Evolutionary conservation across 2,329 filamentous ascomycete species (phyloP), one percentile per base, ranked within the genome.

Genomic region (Aspergillus costaricaensis): DNA sequence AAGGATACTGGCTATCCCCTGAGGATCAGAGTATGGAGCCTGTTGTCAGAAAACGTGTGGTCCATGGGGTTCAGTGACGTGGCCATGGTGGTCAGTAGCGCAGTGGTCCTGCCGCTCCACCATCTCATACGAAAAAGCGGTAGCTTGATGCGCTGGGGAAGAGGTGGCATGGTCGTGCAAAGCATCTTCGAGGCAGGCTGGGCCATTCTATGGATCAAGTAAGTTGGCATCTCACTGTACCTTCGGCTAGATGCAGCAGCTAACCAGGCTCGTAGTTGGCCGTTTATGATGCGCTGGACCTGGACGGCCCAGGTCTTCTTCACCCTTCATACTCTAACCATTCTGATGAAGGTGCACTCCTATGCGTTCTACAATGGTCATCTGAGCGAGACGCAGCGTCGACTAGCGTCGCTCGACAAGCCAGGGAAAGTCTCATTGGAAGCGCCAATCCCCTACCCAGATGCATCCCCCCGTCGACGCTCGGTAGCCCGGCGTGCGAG

Each of bases 341-440:
- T 99, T 19, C 87, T 97, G 54, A 99, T 99, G 95, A 99, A 99
- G 82, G 95, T 98, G 87, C 95, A 99, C 76, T 97, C 93, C 5
- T 99, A 96, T 72, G 91, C 92, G 23, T 99, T 98, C 76, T 99
- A 99, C 81, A 98, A 97, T 70, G 95, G 95, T 10, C 95, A 99
- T 76, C 82, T 99, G 15, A 91, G 90, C 67, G 91, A 95, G 75
- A 96, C 92, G 0, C 86, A 96, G 75, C 88, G 89, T 72, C 88
- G 92, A 10, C 83, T 99, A 12, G 86, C 85, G 58, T 87, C 87
- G 43, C 87, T 99, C 36, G 95, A 99, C 75, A 92, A 92, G 2
- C 84, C 85, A n/a, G 86, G 84, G 4, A 85, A 67, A 5, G 66
- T 86, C 4, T 88, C 88, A 54, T 86, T 86, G 67, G 85, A 83